Base-by-base conservation (phyloP, 2,329 filamentous ascomycete species). In the Colletotrichum theobromicola region DNA sequence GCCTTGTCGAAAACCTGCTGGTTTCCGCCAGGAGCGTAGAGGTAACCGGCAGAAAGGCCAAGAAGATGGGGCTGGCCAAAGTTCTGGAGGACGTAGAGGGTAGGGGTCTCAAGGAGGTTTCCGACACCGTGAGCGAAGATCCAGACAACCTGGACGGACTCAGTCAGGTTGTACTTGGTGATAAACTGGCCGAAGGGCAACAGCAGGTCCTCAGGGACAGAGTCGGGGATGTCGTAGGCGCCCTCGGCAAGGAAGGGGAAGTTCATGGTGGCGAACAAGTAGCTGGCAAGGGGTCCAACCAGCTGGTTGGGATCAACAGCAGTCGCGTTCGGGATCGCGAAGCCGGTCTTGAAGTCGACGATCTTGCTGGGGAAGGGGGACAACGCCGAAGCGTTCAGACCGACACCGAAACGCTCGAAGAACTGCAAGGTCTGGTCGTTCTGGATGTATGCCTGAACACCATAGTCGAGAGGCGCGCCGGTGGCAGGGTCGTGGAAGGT, bases 401-500 rank as follows among this genome's bases (percentile, higher is more conserved):
- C 30, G 7, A 89, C 79, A 46, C 83, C 82, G 72, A 89, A 85
- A 60, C 85, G 83, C 9, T 76, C 78, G 76, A 90, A 88, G 80
- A 87, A 90, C 24, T 83, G 79, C 16, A 74, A 73, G 7, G 87
- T 85, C 18, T 84, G 80, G 21, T 83, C 79, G 58, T 83, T 82
- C 74, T 87, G 79, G 50, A 83, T 80, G 72, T 81, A 85, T 6
- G 74, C 75, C 79, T 79, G 70, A 7, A 85, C 84, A 60, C 84
- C 84, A 67, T 81, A 85, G 75, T 85, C 82, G 72, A 80, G 80
- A 7, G 78, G 72, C 1, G 67, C 76, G 10, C 82, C 82, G 8
- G 82, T 84, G 10, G 81, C 79, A 26, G 84, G 84, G 60, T 85
- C 85, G 4, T 78, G 80, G 76, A 87, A 89, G 13, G 87, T 89